phyloP scores from a whole-genome alignment of 2,329 filamentous ascomycete genomes.

The Leptographium procerum region DNA sequence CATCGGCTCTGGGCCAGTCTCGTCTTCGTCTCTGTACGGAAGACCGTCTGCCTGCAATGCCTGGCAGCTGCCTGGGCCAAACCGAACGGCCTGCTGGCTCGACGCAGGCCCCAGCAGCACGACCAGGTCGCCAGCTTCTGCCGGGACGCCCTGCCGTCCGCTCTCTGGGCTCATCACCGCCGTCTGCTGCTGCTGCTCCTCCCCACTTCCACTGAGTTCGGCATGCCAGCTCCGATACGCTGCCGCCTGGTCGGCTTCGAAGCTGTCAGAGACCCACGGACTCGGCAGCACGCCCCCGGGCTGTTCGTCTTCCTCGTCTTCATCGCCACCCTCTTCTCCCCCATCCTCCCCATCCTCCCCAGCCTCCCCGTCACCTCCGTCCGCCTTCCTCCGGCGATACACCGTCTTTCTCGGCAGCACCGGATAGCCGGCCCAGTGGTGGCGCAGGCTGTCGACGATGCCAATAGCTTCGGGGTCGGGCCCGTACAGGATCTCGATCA shows the following conservation, averaged over 20 bases:
- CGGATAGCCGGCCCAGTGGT: conserved; percentile 29
- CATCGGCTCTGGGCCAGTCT: no score
- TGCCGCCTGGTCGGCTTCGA: conserved; percentile 23
- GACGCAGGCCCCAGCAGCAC: conserved; percentile 18
- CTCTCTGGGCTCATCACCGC: conserved; percentile 11
- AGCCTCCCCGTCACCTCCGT: conserved; percentile 9
- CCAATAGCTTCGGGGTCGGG: conserved; percentile 23
- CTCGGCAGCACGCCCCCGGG: conserved; percentile 18
- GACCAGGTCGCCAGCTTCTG: conserved; percentile 11
- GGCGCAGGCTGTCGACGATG: conserved; percentile 25
- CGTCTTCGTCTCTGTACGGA: not conserved
- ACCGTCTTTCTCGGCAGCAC: conserved; percentile 25
- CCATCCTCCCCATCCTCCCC: not conserved
- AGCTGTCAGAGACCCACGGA: conserved; percentile 27
- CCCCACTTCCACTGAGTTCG: conserved; percentile 2
- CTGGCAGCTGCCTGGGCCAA: conserved; percentile 12
- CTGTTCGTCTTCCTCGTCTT: not conserved
- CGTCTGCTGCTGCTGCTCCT: conserved; percentile 10
- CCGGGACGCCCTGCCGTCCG: conserved; percentile 8
- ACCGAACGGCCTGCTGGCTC: conserved; percentile 14
- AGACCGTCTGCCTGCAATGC: conserved; percentile 10
- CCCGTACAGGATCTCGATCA: conserved; percentile 31
- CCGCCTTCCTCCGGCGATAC: no score
- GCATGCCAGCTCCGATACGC: conserved; percentile 20
- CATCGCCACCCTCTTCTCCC: not conserved